phyloP scores from a whole-genome alignment of 148 eudicot species.

The Euryodendron excelsum region DNA sequence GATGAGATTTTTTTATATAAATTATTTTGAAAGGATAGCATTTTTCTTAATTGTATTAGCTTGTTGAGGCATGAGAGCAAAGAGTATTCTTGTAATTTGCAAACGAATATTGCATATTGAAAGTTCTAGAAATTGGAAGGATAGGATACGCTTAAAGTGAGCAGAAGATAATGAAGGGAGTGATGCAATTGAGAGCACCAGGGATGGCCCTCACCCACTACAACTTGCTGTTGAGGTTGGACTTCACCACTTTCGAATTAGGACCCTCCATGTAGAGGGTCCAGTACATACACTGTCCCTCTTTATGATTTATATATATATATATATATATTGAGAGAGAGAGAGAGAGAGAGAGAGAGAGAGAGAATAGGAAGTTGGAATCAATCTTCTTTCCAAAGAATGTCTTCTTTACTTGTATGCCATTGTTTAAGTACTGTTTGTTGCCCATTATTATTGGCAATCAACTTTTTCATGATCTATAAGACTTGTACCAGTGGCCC shows the following conservation, averaged over 20 bases:
- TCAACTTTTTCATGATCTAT: too few species aligned
- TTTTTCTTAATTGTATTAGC: too few species aligned
- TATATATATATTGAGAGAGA: not conserved
- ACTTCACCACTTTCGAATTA: slow-evolving; percentile 21
- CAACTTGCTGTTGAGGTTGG: slow-evolving; percentile 10
- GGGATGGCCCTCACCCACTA: slow-evolving; percentile 23
- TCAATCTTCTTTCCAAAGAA: not conserved
- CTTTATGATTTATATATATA: not conserved
- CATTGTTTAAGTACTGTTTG: not conserved
- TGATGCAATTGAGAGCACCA: slow-evolving; percentile 30
- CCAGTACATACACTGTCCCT: not conserved
- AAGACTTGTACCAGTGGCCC: too few species aligned
- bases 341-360: slow-evolving; percentile 17
- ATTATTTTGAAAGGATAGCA: too few species aligned
- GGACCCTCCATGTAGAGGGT: slow-evolving; percentile 13
- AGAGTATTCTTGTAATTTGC: too few species aligned
- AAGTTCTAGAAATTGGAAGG: too few species aligned
- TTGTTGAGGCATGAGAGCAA: too few species aligned
- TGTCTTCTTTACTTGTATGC: not conserved
- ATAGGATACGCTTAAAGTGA: slow-evolving; percentile 8
- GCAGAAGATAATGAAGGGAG: slow-evolving; percentile 19
- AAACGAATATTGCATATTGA: too few species aligned
- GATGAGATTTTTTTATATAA: too few species aligned
- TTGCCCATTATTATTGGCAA: not conserved
- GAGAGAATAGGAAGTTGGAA: not conserved